Conservation (phyloP, 345 rosid species). For the Salix brachista region DNA sequence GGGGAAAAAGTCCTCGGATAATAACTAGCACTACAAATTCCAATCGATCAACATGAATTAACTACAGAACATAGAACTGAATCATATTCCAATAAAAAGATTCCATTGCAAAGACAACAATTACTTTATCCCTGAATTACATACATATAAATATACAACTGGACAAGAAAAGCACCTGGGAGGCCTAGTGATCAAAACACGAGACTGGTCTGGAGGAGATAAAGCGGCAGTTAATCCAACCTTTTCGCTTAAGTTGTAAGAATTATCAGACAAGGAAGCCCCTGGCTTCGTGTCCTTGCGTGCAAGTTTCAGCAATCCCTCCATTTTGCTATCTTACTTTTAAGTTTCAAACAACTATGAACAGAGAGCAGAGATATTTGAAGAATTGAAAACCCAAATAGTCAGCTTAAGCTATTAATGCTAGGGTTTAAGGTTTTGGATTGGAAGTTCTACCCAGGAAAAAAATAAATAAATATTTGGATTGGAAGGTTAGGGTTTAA, state of each 20-base stretch:
- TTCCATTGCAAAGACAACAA: neutral
- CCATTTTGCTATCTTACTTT: conserved; percentile 35
- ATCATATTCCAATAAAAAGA: neutral
- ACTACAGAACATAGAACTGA: neutral
- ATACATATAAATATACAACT: too few relatives aligned
- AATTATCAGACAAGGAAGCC: conserved; percentile 26
- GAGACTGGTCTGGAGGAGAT: conserved; percentile 40
- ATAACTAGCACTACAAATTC: neutral
- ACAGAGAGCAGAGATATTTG: neutral
- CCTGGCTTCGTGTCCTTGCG: conserved; percentile 33
- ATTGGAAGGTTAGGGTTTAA: neutral
- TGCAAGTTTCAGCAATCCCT: conserved; percentile 40
- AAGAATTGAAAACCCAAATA: neutral
- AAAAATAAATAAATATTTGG: neutral
- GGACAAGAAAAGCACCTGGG: conserved; percentile 36
- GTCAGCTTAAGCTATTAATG: neutral
- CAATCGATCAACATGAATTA: neutral
- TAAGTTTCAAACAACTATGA: neutral
- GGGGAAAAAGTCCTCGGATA: neutral
- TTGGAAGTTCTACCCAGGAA: neutral
- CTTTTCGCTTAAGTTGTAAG: conserved; percentile 23
- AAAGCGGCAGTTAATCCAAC: conserved; percentile 25
- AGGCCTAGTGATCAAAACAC: conserved; percentile 36
- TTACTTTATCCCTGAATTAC: too few relatives aligned
- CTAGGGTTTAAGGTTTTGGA: too few relatives aligned